Conservation (phyloP, 1,139 yeast genomes). For the Hemisphaericaspora subhashii region DNA sequence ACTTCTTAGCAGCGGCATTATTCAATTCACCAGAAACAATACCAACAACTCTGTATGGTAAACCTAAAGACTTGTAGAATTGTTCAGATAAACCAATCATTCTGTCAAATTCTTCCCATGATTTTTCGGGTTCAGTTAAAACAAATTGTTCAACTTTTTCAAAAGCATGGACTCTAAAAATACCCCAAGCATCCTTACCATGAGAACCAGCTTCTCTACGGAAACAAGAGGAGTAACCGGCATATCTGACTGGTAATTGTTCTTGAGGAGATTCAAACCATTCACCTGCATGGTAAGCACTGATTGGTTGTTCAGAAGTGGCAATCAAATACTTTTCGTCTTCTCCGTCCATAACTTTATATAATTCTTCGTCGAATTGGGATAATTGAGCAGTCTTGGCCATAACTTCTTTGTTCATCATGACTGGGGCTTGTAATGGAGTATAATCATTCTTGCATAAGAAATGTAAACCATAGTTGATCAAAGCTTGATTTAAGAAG, state of each 20-base stretch:
- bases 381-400: slow-evolving; percentile 98
- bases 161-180: slow-evolving; percentile 97
- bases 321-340: slow-evolving; percentile 98
- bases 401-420: slow-evolving; percentile 99
- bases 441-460: slow-evolving; percentile 77
- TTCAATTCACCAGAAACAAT: slow-evolving; percentile 98
- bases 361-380: slow-evolving; percentile 95
- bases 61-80: slow-evolving; percentile 85
- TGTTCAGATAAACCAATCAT: slow-evolving; percentile 92
- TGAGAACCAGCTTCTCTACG: slow-evolving; percentile 99
- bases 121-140: slow-evolving; percentile 94
- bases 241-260: slow-evolving; percentile 93
- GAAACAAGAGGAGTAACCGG: slow-evolving; percentile 98
- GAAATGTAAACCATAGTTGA: slow-evolving; percentile 90
- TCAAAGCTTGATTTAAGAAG: slow-evolving; percentile 94
- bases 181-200: slow-evolving; percentile 99
- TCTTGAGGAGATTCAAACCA: slow-evolving; percentile 98
- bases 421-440: slow-evolving; percentile 97
- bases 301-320: slow-evolving; percentile 98
- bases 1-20: slow-evolving; percentile 98
- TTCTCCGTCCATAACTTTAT: slow-evolving; percentile 94
- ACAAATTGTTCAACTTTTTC: slow-evolving; percentile 98
- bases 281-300: slow-evolving; percentile 96
- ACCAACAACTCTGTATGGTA: slow-evolving; percentile 97
- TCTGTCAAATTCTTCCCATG: slow-evolving; percentile 95